Conservation (phyloP, 805 yeast species). For the Lipomyces yamanashiensis region DNA sequence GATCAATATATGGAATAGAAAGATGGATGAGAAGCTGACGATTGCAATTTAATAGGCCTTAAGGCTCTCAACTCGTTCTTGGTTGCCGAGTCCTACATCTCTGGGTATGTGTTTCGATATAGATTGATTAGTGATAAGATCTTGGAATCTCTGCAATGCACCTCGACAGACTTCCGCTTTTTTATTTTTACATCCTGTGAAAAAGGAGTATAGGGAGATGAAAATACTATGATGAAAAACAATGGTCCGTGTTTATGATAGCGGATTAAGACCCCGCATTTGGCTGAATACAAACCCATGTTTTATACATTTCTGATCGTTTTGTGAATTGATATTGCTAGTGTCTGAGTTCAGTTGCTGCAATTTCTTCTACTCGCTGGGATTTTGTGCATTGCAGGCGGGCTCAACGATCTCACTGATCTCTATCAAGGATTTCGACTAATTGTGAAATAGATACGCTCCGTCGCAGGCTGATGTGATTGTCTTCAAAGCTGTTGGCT, state of each 20-base stretch:
- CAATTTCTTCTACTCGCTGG: not conserved
- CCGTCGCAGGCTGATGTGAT: slow-evolving; percentile 96
- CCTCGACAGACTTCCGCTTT: no score
- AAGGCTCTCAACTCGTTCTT: slow-evolving; percentile 26
- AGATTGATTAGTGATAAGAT: not conserved
- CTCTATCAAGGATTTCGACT: not conserved
- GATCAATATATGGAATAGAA: no score
- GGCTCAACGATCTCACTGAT: not conserved
- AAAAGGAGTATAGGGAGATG: not conserved
- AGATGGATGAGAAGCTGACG: not conserved
- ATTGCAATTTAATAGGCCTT: slow-evolving; percentile 22
- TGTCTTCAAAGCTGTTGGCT: slow-evolving; percentile 80
- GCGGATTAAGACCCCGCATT: slow-evolving; percentile 89
- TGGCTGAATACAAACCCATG: slow-evolving; percentile 73
- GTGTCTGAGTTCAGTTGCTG: no score
- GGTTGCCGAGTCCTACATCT: slow-evolving; percentile 44
- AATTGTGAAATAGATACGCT: slow-evolving; percentile 58
- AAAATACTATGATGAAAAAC: slow-evolving; percentile 53
- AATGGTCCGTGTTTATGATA: slow-evolving; percentile 98
- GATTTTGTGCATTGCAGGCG: not conserved
- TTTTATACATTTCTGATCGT: slow-evolving; percentile 50
- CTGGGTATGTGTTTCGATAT: slow-evolving; percentile 72
- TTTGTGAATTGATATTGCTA: no score
- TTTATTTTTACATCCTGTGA: not conserved
- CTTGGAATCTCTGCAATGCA: not conserved